Evolutionary conservation across 202 grass and related monocot species (phyloP).

Genomic region (Schoenoplectus tabernaemontani): DNA sequence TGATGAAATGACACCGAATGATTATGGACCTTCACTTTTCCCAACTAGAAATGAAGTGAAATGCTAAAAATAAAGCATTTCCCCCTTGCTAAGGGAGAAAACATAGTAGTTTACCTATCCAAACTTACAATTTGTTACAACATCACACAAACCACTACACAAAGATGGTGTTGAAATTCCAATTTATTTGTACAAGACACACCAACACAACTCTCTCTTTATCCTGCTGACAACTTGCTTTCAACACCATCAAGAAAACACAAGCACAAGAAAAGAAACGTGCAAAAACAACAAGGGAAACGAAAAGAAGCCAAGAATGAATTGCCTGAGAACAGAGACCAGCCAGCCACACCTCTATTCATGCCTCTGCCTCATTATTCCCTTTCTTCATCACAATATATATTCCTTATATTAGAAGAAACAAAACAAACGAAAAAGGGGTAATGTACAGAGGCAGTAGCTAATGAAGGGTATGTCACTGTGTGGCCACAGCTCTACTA

Average conservation of each 20-base stretch:
- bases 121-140: too few species aligned
- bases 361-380: slow-evolving; percentile 17
- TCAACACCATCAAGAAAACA: slow-evolving; percentile 7
- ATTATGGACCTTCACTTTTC: too few species aligned
- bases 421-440: slow-evolving; percentile 4
- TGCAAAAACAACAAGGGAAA: slow-evolving; percentile 23
- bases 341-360: slow-evolving; percentile 24
- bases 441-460: slow-evolving; percentile 10
- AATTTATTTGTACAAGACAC: too few species aligned
- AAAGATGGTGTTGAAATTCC: too few species aligned
- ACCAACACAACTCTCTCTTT: neutral
- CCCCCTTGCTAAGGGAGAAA: too few species aligned
- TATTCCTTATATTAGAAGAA: slow-evolving; percentile 29
- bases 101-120: too few species aligned
- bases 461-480: slow-evolving; percentile 21
- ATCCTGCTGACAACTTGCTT: neutral
- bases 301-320: slow-evolving; percentile 99
- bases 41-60: too few species aligned
- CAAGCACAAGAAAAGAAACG: neutral
- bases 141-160: too few species aligned
- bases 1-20: too few species aligned
- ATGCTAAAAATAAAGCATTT: too few species aligned
- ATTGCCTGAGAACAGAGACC: slow-evolving; percentile 74
- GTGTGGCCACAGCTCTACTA: slow-evolving; percentile 34
- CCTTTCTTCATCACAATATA: slow-evolving; percentile 15